These are phyloP conservation scores for Kregervanrija fluxuum DNA, from an alignment of 805 yeast genomes.

Conservation along the genomic window DNA sequence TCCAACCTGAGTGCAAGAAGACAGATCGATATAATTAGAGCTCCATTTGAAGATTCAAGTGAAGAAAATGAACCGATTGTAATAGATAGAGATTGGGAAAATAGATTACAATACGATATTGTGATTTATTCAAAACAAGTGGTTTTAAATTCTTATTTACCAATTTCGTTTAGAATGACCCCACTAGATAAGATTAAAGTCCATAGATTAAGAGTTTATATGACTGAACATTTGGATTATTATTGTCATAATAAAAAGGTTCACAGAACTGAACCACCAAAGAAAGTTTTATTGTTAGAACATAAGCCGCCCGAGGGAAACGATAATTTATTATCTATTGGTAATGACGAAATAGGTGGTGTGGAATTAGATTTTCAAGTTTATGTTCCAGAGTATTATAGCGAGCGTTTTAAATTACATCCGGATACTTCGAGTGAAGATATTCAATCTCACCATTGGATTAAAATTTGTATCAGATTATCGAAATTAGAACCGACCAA, in stretches of 20 bases:
- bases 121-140: slow-evolving; percentile 85
- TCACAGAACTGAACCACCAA: slow-evolving; percentile 86
- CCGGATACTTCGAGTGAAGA: slow-evolving; percentile 79
- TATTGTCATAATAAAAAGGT: slow-evolving; percentile 80
- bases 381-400: slow-evolving; percentile 68
- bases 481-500: slow-evolving; percentile 55
- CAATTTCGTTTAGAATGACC: slow-evolving; percentile 73
- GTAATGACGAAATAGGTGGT: slow-evolving; percentile 50
- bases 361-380: slow-evolving; percentile 81
- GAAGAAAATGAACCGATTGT: slow-evolving; percentile 94
- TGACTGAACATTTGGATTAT: slow-evolving; percentile 88
- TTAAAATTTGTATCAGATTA: slow-evolving; percentile 77
- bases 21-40: slow-evolving; percentile 63
- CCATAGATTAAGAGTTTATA: slow-evolving; percentile 77
- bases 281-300: slow-evolving; percentile 73
- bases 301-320: slow-evolving; percentile 54
- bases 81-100: slow-evolving; percentile 90
- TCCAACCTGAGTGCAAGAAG: slow-evolving; percentile 57
- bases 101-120: slow-evolving; percentile 81
- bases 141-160: slow-evolving; percentile 75
- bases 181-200: slow-evolving; percentile 84
- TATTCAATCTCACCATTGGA: slow-evolving; percentile 92
- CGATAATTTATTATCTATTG: slow-evolving; percentile 39
- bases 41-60: slow-evolving; percentile 68
- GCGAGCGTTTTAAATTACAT: slow-evolving; percentile 52